A percentile compares a stretch with the other conserved stretches of the same genome.
phyloP scores from a whole-genome alignment of 192 early-diverging fungal species.

The Chytriomyces sp. region DNA sequence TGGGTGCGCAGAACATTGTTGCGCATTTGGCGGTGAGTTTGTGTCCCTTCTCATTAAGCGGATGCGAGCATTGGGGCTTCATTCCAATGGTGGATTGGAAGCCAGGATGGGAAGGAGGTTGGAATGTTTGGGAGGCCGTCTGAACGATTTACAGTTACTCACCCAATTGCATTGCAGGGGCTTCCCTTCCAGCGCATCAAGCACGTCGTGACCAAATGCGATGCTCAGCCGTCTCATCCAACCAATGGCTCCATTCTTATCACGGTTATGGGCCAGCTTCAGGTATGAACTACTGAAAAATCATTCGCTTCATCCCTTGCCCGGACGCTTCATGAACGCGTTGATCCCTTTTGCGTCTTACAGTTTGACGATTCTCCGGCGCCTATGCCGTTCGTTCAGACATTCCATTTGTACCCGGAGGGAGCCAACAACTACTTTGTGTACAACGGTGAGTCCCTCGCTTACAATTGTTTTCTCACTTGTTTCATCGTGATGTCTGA shows the following conservation, averaged over 20 bases:
- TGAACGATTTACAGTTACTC: neutral
- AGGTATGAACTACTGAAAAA: constrained; percentile 50
- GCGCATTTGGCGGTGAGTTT: constrained; percentile 75
- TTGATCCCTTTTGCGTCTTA: neutral
- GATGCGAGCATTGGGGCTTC: neutral
- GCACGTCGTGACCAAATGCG: constrained; percentile 75
- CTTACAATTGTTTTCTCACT: neutral
- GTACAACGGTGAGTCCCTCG: constrained; percentile 63
- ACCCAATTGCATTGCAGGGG: constrained; percentile 36
- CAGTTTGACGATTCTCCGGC: constrained; percentile 80
- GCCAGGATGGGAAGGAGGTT: too few species aligned
- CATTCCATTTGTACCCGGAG: constrained; percentile 84
- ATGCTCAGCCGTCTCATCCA: constrained; percentile 77
- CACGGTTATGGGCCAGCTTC: constrained; percentile 83
- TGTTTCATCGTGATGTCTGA: neutral
- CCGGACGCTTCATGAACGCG: neutral
- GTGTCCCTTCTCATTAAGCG: neutral
- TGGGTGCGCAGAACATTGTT: constrained; percentile 66
- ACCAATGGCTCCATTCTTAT: constrained; percentile 68
- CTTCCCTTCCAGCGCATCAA: constrained; percentile 78
- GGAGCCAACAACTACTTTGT: constrained; percentile 66
- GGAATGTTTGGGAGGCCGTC: too few species aligned
- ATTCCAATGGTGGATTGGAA: neutral
- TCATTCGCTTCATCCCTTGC: neutral
- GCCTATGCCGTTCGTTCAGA: constrained; percentile 82